Evolutionary conservation across 108 stramenopile species (phyloP), one percentile per base, ranked within the genome.

Genomic region (Pseudonitzschia multiseries): DNA sequence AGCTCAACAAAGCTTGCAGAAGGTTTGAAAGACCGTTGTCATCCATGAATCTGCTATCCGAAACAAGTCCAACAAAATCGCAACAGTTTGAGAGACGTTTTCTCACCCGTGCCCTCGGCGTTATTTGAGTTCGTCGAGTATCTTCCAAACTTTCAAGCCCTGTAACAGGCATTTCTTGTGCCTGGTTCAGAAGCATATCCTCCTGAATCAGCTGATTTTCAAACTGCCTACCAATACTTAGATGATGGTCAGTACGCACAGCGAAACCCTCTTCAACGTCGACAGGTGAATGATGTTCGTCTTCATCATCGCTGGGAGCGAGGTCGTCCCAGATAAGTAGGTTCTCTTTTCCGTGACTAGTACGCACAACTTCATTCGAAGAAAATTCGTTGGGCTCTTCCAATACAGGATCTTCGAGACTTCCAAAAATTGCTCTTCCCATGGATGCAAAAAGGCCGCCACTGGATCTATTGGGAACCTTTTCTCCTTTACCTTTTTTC

Each of bases 121-220:
- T 84, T 0, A 79, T 36, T 32, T 67, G 63, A 63, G 68, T 65
- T 40, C 69, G 51, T n/a, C 77, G 69, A 0, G 79, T 73, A 52
- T 86, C 82, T 54, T 90, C 91, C n/a, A 82, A 72, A 43, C 88
- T 72, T 80, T 94, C 93, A 33, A 94, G 76, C 12, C 93, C 93
- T 26, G 93, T 94, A 0, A 94, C 84, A 21, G 86, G 87, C 69
- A 80, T 83, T 31, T 88, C 83, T 53, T 76, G 62, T 46, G 79
- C 70, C 14, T 79, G 77, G 24, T 36, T 79, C 21, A 84, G 32
- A 53, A 81, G 8, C 46, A 83, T 46, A 42, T 81, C 81, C 73
- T 94, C 93, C 57, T 85, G 79, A 41, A 87, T 78, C 28, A 94
- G 68, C 17, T 84, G 85, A 53, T 70, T 80, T 69, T 94, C 89